phyloP scores from a whole-genome alignment of 768 basidiomycete species.

The Flagelloscypha sp. region DNA sequence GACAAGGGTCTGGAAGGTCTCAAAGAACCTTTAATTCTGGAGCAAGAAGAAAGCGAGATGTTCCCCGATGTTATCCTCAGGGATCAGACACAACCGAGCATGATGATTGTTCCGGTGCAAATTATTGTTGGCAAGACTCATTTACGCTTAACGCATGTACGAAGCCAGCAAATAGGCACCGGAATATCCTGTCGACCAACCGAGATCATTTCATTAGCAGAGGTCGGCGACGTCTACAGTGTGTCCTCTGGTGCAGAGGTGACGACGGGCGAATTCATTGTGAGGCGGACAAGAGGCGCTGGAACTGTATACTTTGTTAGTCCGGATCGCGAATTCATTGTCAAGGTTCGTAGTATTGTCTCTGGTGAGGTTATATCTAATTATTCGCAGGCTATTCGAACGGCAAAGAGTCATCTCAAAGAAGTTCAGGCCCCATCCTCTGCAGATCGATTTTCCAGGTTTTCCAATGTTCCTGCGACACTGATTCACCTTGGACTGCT shows the following conservation, averaged over 20 bases:
- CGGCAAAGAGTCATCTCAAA: slow-evolving; percentile 65
- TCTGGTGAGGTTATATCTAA: neutral
- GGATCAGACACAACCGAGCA: slow-evolving; percentile 59
- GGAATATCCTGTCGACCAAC: slow-evolving; percentile 65
- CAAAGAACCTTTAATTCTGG: slow-evolving; percentile 42
- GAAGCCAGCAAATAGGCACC: slow-evolving; percentile 64
- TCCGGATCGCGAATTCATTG: slow-evolving; percentile 55
- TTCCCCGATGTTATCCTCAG: slow-evolving; percentile 61
- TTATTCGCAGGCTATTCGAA: slow-evolving; percentile 50
- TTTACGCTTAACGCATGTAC: slow-evolving; percentile 72
- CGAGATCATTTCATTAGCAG: slow-evolving; percentile 71
- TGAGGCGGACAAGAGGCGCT: slow-evolving; percentile 64
- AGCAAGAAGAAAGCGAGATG: slow-evolving; percentile 44
- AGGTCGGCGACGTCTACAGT: slow-evolving; percentile 83
- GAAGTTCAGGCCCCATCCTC: slow-evolving; percentile 40
- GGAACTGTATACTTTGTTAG: slow-evolving; percentile 74
- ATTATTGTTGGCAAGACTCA: slow-evolving; percentile 52
- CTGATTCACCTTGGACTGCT: slow-evolving; percentile 82
- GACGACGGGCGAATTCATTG: slow-evolving; percentile 65
- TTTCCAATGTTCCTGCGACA: slow-evolving; percentile 80
- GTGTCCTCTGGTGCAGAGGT: slow-evolving; percentile 65
- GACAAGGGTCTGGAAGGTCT: slow-evolving; percentile 31
- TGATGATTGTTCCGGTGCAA: slow-evolving; percentile 57
- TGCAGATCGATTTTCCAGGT: slow-evolving; percentile 62
- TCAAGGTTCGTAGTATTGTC: slow-evolving; percentile 44